These are phyloP conservation scores for Tetrapisispora taiwanensis DNA, from an alignment of 805 yeast genomes.

Conservation along the genomic window DNA sequence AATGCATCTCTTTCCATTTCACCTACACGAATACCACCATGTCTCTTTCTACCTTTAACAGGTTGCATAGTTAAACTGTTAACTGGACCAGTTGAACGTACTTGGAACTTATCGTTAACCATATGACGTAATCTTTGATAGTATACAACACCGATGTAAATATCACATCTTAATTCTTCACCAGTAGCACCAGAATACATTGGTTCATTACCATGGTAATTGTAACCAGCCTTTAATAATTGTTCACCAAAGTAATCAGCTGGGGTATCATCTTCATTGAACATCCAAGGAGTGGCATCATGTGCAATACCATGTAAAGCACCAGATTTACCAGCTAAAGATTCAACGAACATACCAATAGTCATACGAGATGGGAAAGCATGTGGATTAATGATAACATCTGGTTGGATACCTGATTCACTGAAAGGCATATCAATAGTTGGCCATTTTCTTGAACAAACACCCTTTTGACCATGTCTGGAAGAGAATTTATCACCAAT, in stretches of 20 bases:
- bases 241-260: slow-evolving; percentile 98
- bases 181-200: slow-evolving; percentile 98
- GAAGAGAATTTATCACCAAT: slow-evolving; percentile 98
- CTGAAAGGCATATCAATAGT: slow-evolving; percentile 93
- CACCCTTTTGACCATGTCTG: slow-evolving; percentile 98
- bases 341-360: slow-evolving; percentile 98
- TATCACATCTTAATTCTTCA: slow-evolving; percentile 91
- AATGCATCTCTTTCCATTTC: slow-evolving; percentile 99
- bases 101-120: slow-evolving; percentile 99
- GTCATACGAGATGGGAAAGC: slow-evolving; percentile 99
- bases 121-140: slow-evolving; percentile 97
- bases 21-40: slow-evolving; percentile 99
- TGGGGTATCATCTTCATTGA: slow-evolving; percentile 85
- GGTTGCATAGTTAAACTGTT: slow-evolving; percentile 98
- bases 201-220: slow-evolving; percentile 97
- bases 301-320: slow-evolving; percentile 96
- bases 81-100: slow-evolving; percentile 97
- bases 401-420: slow-evolving; percentile 95
- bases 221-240: slow-evolving; percentile 76
- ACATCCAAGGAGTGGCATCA: slow-evolving; percentile 94
- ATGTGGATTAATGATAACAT: slow-evolving; percentile 94
- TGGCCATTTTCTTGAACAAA: slow-evolving; percentile 97
- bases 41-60: slow-evolving; percentile 96
- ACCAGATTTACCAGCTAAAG: slow-evolving; percentile 98
- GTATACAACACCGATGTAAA: slow-evolving; percentile 92